A percentile compares a stretch with the other conserved stretches of the same genome.
phyloP scores from a whole-genome alignment of 139 green algal genomes.

The Tetradesmus obliquus region DNA sequence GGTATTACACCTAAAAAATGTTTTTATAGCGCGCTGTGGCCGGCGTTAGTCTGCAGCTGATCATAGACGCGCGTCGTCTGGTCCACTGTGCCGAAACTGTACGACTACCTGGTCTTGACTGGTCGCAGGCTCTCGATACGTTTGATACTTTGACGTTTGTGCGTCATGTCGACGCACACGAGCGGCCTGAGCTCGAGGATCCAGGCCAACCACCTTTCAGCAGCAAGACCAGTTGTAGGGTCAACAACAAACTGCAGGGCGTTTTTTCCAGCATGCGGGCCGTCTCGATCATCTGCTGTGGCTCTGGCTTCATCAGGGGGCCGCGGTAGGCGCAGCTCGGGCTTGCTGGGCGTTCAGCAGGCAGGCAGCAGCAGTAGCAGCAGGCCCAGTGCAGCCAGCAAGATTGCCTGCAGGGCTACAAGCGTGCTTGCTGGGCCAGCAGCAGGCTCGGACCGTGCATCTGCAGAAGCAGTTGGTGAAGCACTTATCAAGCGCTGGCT shows the following conservation, averaged over 20 bases:
- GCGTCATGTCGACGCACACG: background rate
- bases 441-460: background rate
- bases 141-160: background rate
- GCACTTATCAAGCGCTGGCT: background rate
- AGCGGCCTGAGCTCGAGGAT: background rate
- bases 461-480: background rate
- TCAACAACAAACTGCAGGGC: background rate
- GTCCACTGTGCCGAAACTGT: conserved; percentile 4
- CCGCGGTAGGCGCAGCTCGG: background rate
- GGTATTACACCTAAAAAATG: background rate
- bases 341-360: background rate
- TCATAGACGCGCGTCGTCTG: background rate
- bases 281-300: background rate
- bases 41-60: background rate
- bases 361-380: background rate
- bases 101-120: background rate
- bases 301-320: background rate
- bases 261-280: background rate
- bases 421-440: background rate
- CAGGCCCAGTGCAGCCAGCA: background rate
- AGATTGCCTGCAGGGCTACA: background rate
- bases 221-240: background rate
- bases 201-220: background rate
- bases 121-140: background rate
- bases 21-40: background rate